A percentile compares a stretch with the other conserved stretches of the same genome.
phyloP scores from a whole-genome alignment of 805 yeast genomes.

The Candida montana region DNA sequence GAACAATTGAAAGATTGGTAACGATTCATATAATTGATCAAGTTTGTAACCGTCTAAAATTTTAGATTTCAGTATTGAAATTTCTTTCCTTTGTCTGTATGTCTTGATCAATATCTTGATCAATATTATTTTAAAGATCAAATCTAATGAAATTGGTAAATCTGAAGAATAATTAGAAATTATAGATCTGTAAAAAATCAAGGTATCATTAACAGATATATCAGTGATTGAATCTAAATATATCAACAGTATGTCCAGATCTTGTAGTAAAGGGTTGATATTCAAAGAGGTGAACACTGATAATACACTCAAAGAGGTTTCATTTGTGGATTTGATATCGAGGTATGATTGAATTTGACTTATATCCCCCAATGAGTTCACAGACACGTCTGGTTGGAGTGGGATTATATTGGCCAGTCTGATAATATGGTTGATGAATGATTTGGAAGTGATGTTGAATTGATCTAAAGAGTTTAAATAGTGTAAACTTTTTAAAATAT shows the following conservation, averaged over 20 bases:
- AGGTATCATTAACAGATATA: slow-evolving; percentile 7
- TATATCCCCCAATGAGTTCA: slow-evolving; percentile 4
- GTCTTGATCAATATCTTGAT: slow-evolving; percentile 18
- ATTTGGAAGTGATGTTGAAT: slow-evolving; percentile 4
- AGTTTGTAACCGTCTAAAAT: slow-evolving; percentile 4
- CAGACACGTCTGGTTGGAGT: slow-evolving; percentile 11
- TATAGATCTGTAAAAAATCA: slow-evolving; percentile 5
- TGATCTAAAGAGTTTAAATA: slow-evolving; percentile 12
- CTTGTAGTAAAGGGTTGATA: slow-evolving; percentile 11
- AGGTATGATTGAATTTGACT: slow-evolving; percentile 11
- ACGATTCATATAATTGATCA: slow-evolving; percentile 12
- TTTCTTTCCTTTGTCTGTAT: slow-evolving; percentile 12
- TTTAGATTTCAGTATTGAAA: slow-evolving; percentile 3
- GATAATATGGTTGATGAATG: slow-evolving; percentile 17
- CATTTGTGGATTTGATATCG: slow-evolving; percentile 12
- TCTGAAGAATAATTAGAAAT: slow-evolving; percentile 6
- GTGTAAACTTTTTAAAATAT: slow-evolving; percentile 13
- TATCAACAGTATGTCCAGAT: slow-evolving; percentile 17
- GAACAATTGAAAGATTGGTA: slow-evolving; percentile 14
- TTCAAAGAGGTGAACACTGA: slow-evolving; percentile 15
- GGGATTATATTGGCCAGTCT: slow-evolving; percentile 22
- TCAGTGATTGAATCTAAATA: slow-evolving; percentile 20
- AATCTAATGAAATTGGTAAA: slow-evolving; percentile 4
- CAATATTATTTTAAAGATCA: slow-evolving; percentile 14
- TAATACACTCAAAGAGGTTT: slow-evolving; percentile 19